Evolutionary conservation across 768 basidiomycete species (phyloP), one percentile per base, ranked within the genome.

Genomic region (Trametes sanguinea): DNA sequence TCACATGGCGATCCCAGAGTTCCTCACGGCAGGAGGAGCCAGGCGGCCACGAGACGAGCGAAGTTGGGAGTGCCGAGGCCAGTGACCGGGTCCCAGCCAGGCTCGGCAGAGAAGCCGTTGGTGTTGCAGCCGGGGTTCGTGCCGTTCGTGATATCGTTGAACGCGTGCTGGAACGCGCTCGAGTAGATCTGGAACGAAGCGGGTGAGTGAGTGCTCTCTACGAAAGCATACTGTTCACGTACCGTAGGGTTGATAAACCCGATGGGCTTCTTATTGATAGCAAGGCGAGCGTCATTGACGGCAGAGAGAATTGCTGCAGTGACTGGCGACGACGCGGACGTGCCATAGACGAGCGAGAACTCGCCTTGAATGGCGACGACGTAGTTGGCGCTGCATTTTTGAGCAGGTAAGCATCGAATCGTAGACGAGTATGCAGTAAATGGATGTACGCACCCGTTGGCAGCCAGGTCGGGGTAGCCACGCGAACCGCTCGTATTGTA

Each of bases 171-270:
- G 60, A 67, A 65, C 0, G 6, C n/a, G 16, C 51, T 13, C 11
- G 67, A 68, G 56, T 70, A 70, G 54, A 70, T 60, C 69, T 68
- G 27, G 4, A 13, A 33, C 33, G 6, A 14, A 13, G 33, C 35
- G 42, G 4, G 48, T 32, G 40, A 51, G 48, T 22, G 32, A 46
- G 10, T 11, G 13, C 14, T 6, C 33, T 16, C 13, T 6, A 14
- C 6, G 10, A 4, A 11, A 6, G 42, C 17, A 56, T 17, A 45
- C 17, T 16, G 13, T 29, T 4, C 5, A 74, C 79, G 16, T 72
- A 85, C 88, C 35, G 86, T 85, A 39, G 88, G 88, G 68, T 90
- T 90, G 63, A 90, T 82, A 67, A 74, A 75, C 8, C 74, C 76
- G 17, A 78, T 68, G 0, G 76, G 74, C 27, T 64, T 61, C 65